Evolutionary conservation across 2,329 filamentous ascomycete genomes (phyloP).

Genomic region (Colletotrichum camelliae): DNA sequence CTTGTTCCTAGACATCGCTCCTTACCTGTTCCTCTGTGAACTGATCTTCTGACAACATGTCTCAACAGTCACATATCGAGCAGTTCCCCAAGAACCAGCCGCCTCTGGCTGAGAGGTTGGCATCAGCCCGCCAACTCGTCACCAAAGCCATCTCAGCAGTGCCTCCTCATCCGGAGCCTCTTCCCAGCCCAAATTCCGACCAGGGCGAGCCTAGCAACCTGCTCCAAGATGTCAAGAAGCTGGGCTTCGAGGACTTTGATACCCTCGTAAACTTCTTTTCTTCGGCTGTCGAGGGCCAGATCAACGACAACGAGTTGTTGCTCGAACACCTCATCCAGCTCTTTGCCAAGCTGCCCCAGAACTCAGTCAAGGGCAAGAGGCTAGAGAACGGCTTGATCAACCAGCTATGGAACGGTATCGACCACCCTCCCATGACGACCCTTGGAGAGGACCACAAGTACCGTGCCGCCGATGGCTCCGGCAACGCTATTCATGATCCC

Average conservation of each 20-base stretch:
- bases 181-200: not conserved
- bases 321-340: constrained; percentile 24
- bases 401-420: constrained; percentile 24
- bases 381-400: constrained; percentile 22
- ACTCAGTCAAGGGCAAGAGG: constrained; percentile 17
- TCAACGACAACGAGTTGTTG: constrained; percentile 22
- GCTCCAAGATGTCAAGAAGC: constrained; percentile 20
- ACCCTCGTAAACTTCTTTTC: constrained; percentile 21
- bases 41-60: not conserved
- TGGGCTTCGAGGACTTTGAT: constrained; percentile 25
- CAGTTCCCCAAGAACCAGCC: constrained; percentile 15
- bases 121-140: constrained; percentile 4
- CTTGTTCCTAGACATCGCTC: not conserved
- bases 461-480: constrained; percentile 24
- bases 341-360: constrained; percentile 19
- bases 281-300: constrained; percentile 11
- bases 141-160: constrained; percentile 8
- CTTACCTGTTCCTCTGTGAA: not conserved
- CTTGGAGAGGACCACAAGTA: constrained; percentile 23
- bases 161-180: not conserved
- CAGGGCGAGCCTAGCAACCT: constrained; percentile 7
- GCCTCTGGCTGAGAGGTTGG: constrained; percentile 9
- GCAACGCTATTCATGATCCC: constrained; percentile 22
- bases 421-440: constrained; percentile 24
- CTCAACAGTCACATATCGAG: not conserved